Base-by-base conservation (phyloP, 2,329 filamentous ascomycete genomes). In the Talaromyces sp. region DNA sequence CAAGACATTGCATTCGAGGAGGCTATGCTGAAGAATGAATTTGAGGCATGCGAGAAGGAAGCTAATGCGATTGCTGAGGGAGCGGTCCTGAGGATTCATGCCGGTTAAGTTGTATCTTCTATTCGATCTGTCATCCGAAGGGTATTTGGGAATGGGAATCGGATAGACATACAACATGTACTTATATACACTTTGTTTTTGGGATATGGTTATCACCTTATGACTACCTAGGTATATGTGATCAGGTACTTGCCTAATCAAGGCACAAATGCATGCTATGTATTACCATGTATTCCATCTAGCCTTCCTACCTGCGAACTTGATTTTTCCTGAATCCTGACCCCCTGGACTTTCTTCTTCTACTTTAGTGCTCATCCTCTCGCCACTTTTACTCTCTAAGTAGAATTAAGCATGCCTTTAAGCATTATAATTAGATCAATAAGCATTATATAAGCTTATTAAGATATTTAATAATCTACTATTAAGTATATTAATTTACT, bases 1-100 rank as follows among this genome's bases (percentile, higher is more conserved):
- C 76, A 81, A 43, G 80, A 83, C 54, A 75, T 78, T 25, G 68
- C 74, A 4, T 81, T 82, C 60, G 80, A 82, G 59, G 74, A 80
- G 67, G 73, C 75, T 43, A 74, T 76, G 25, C 72, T 78, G n/a
- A 70, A 74, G 61, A 71, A 76, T 65, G 78, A 78, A 64, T 75
- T 81, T 61, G 68, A 68, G 31, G 76, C 72, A 64, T 79, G 76
- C 66, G 78, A 80, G 67, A 72, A 73, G 38, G 78, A 80, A 67
- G 78, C 78, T 19, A 75, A 76, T 54, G 74, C 75, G 8, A 73
- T 82, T 38, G 76, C 77, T n/a, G 79, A 81, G 64, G 72, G 80
- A 47, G 78, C 79, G n/a, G 76, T 81, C 60, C 70, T 82, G 51
- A 72, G 79, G 51, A 76, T 76, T 43, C 54, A 65, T 22, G 58